Evolutionary conservation across 2,329 filamentous ascomycete species (phyloP), one percentile per base, ranked within the genome.

Genomic region (Trichoderma arundinaceum): DNA sequence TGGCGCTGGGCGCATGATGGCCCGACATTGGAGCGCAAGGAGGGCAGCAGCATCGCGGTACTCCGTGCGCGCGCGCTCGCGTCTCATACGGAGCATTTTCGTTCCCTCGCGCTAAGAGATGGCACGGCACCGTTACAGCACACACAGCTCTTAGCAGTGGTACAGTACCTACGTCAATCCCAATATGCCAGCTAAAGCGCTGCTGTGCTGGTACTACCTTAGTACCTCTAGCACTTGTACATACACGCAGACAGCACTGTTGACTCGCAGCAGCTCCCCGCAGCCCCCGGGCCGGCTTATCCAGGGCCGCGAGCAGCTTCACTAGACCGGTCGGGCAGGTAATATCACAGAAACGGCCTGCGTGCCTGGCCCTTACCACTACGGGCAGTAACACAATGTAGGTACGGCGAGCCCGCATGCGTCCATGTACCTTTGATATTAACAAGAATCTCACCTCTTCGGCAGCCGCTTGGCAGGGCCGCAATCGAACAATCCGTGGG

Each of bases 321-420:
- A 44, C 59, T 62, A 63, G 39, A 63, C 60, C 39, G 39, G 60
- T 63, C 60, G 53, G 62, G 62, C 62, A 65, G 62, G 62, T 65
- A 48, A 52, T 52, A 33, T 39, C 49, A 46, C 28, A 54, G 60
- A 63, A 32, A 46, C 60, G 39, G 39, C 17, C 43, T 22, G 39
- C n/a, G 12, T 62, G 46, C 48, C 46, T 60, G 44, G 57, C 15
- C 35, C 35, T 22, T 51, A 15, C 46, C 15, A 35, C 35, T 44
- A 53, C 38, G 35, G 22, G 48, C 46, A 52, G 59, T 44, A 62
- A 10, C 28, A 44, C 38, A 54, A 44, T 52, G 48, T 52, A 62
- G 59, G 59, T 52, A 53, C 60, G 60, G 60, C 60, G 41, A 35
- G 51, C 60, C 60, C 60, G 60, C 60, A 63, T 54, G 60, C 49